phyloP scores from a whole-genome alignment of 2,329 filamentous ascomycete genomes.

The Fusarium heterosporum region DNA sequence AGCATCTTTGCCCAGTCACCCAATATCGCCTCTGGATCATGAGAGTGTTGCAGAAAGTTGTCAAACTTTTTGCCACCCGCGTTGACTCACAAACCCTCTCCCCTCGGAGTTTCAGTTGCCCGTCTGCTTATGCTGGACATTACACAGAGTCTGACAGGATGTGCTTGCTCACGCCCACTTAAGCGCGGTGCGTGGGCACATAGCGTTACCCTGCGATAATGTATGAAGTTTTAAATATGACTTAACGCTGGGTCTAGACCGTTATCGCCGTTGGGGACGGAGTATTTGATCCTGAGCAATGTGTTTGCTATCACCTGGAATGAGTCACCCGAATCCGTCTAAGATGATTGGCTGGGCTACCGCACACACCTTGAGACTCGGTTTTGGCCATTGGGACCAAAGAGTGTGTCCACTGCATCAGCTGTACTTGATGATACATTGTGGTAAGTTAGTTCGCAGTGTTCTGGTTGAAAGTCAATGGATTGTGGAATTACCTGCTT shows the following conservation, averaged over 20 bases:
- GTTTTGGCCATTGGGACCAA: background rate
- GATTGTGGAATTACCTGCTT: background rate
- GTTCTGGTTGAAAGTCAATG: too few relatives aligned
- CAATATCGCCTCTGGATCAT: background rate
- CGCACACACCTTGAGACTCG: background rate
- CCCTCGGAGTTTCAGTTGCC: background rate
- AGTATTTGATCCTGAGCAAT: background rate
- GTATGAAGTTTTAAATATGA: too few relatives aligned
- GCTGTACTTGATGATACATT: background rate
- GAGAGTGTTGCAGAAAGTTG: background rate
- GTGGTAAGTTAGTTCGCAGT: too few relatives aligned
- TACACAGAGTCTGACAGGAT: background rate
- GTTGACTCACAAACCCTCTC: background rate
- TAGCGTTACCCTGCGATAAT: background rate
- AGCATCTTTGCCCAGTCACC: too few relatives aligned
- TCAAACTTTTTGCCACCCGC: background rate
- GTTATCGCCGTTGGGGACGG: background rate
- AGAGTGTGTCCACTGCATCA: background rate
- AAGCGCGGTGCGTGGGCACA: background rate
- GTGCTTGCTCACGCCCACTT: background rate
- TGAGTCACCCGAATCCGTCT: constrained; percentile 15
- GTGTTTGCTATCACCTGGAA: background rate
- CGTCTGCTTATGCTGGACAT: background rate
- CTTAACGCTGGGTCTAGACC: background rate
- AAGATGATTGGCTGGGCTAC: constrained; percentile 10